A percentile compares a stretch with the other conserved stretches of the same genome.
Conservation (phyloP, 441 rosid species). For the Mallotus japonicus region DNA sequence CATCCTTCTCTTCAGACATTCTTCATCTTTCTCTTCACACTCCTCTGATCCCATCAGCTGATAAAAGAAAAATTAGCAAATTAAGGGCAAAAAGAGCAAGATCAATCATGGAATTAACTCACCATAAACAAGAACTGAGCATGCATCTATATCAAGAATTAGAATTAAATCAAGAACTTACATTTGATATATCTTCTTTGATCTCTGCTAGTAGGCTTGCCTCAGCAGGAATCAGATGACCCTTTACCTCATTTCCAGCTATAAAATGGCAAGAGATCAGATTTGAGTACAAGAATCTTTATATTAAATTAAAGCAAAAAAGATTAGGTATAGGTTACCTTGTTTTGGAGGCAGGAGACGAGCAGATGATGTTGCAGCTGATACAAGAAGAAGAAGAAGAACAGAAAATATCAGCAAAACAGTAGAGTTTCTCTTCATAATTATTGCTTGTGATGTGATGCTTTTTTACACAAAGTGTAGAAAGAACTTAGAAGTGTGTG, state of each 20-base stretch:
- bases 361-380: conserved; percentile 27
- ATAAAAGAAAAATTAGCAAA: neutral
- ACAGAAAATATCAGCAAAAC: conserved; percentile 19
- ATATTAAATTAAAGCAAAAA: neutral
- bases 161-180: conserved; percentile 21
- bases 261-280: neutral
- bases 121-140: too few species aligned
- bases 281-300: neutral
- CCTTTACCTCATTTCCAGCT: conserved; percentile 28
- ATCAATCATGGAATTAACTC: neutral
- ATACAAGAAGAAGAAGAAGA: conserved; percentile 16
- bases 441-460: neutral
- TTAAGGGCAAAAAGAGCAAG: neutral
- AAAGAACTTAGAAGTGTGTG: too few species aligned
- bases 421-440: conserved; percentile 24
- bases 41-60: conserved; percentile 60
- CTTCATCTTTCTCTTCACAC: conserved; percentile 51
- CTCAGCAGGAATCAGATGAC: conserved; percentile 2
- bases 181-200: conserved; percentile 29
- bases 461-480: too few species aligned
- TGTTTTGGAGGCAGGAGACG: conserved; percentile 25
- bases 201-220: neutral
- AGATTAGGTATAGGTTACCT: conserved; percentile 9
- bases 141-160: neutral
- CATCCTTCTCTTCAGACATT: conserved; percentile 64